Base-by-base conservation (phyloP, 176 grass and related monocot species). In the Rhynchospora breviuscula region DNA sequence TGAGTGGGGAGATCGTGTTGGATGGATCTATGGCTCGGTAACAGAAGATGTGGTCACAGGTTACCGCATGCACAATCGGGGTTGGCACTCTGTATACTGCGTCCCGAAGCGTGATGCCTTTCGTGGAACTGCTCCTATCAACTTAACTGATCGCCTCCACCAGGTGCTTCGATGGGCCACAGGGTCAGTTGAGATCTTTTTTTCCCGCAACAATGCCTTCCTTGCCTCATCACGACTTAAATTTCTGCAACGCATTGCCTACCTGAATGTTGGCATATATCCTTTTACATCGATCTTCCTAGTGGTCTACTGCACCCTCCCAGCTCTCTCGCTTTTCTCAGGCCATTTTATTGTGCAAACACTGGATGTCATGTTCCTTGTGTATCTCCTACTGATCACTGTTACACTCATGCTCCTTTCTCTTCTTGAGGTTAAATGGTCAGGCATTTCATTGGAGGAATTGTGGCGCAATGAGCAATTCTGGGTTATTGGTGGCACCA, bases 81-180 rank as follows among this genome's bases (percentile, higher is more conserved):
- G 92, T 15, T 98, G 95, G 95, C 92, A 92, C n/a, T 98, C 95
- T 51, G 87, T 94, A 9, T 98, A 94, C 90, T 98, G 95, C 92
- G 90, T 94, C 84, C 94, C 95, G 19, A 84, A 83, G 66, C 90
- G 90, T 26, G 92, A 98, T 70, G 95, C 95, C 3, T 94, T 98
- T 88, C 89, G 92, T 0, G 95, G 92, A 23, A 98, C 95, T 21
- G 92, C 95, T 40, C 95, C 95, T 4, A 98, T 98, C 87, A 94
- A 98, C 84, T 91, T 98, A 56, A 98, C 92, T 0, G 92, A 98
- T 68, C 85, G 95, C 4, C 95, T 98, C 35, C 92, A 98, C 87
- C 95, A 98, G 79, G 95, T 98, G 79, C 92, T 98, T 6, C 89
- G 92, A 6, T 98, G 95, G 95, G 95, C 95, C 1, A 93, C 92